A percentile compares a stretch with the other conserved stretches of the same genome.
Evolutionary conservation across 2,329 filamentous ascomycete species (phyloP).

Genomic region (Trichoderma arundinaceum): DNA sequence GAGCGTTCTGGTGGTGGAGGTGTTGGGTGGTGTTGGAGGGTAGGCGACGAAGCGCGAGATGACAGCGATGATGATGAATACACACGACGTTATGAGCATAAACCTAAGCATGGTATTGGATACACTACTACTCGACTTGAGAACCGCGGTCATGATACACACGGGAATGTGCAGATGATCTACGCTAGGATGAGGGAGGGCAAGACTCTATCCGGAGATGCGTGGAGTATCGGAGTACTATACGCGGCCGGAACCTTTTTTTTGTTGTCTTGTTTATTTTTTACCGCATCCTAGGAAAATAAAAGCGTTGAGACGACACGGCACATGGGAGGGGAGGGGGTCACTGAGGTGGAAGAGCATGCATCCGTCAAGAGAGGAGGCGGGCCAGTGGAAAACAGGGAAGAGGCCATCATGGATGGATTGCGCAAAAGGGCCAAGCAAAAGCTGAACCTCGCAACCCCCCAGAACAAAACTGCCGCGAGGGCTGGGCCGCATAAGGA

Average conservation of each 20-base stretch:
- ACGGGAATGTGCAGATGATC: slow-evolving; percentile 13
- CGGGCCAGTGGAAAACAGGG: background rate
- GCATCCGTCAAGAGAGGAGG: background rate
- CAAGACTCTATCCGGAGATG: background rate
- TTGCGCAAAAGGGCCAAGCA: background rate
- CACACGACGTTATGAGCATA: slow-evolving; percentile 21
- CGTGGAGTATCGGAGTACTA: background rate
- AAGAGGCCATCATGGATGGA: too few species aligned
- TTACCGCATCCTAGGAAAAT: background rate
- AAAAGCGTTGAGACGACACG: background rate
- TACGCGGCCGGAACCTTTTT: background rate
- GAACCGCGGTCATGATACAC: background rate
- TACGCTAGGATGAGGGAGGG: slow-evolving; percentile 1
- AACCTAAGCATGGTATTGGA: background rate
- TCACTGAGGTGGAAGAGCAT: background rate
- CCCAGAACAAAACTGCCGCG: background rate
- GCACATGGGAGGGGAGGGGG: background rate
- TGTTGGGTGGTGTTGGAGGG: background rate
- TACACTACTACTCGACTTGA: background rate
- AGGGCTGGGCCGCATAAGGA: too few species aligned
- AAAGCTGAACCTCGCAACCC: slow-evolving; percentile 9
- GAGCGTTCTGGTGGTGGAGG: background rate
- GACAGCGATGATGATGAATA: slow-evolving; percentile 18
- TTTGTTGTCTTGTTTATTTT: background rate
- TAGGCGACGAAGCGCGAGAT: background rate